Evolutionary conservation across 2,329 filamentous ascomycete genomes (phyloP).

Genomic region (Huntiella savannae): DNA sequence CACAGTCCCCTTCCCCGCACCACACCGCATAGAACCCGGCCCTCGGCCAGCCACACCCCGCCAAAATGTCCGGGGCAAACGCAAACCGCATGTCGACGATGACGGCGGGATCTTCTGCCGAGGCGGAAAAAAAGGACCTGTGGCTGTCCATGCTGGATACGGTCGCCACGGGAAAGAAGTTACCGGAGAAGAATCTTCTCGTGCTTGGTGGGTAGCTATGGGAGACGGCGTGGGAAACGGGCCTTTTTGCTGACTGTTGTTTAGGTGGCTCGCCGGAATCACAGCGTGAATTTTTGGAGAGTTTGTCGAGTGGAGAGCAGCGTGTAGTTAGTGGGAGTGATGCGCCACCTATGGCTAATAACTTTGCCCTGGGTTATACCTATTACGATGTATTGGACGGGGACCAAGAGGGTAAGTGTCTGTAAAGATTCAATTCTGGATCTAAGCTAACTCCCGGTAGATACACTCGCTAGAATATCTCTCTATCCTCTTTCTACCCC

Average conservation of each 20-base stretch:
- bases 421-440: not conserved
- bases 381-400: constrained; percentile 89
- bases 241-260: constrained; percentile 1
- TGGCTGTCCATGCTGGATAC: constrained; percentile 88
- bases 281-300: constrained; percentile 67
- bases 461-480: constrained; percentile 76
- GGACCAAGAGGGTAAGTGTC: constrained; percentile 61
- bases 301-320: constrained; percentile 34
- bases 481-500: constrained; percentile 77
- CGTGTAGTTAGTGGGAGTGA: constrained; percentile 36
- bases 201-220: constrained; percentile 47
- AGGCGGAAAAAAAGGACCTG: constrained; percentile 66
- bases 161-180: constrained; percentile 71
- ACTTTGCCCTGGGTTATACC: constrained; percentile 82
- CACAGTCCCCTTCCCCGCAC: not conserved
- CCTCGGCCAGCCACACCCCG: not conserved
- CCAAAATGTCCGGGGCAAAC: constrained; percentile 27
- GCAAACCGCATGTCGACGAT: constrained; percentile 39
- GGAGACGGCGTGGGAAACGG: not conserved
- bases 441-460: constrained; percentile 23
- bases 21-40: not conserved
- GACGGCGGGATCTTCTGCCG: constrained; percentile 32
- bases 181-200: constrained; percentile 81
- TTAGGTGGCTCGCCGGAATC: constrained; percentile 64
- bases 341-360: constrained; percentile 68